Conservation (phyloP, 805 yeast genomes). For the Saccharomycopsis microspora region DNA sequence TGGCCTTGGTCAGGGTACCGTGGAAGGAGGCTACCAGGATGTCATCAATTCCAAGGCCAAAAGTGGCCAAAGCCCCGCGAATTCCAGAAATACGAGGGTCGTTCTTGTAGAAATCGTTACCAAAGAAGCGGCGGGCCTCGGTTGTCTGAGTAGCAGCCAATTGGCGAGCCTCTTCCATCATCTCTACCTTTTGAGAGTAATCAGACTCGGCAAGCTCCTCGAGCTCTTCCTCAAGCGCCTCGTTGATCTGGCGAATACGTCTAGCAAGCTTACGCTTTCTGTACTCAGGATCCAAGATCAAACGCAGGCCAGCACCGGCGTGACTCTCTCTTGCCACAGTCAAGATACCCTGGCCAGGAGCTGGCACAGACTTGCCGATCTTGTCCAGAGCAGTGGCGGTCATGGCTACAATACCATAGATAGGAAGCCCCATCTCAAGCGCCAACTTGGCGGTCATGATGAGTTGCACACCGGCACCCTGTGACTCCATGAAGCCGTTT, state of each 20-base stretch:
- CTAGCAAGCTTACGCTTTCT: slow-evolving; percentile 81
- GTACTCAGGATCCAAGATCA: slow-evolving; percentile 80
- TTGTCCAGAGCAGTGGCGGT: slow-evolving; percentile 96
- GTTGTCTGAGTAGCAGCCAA: slow-evolving; percentile 78
- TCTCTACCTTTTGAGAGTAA: slow-evolving; percentile 38
- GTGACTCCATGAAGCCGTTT: slow-evolving; percentile 98
- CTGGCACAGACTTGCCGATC: slow-evolving; percentile 98
- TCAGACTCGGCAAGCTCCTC: slow-evolving; percentile 37
- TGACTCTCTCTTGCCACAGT: slow-evolving; percentile 95
- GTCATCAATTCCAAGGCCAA: slow-evolving; percentile 88
- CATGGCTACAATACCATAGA: slow-evolving; percentile 88
- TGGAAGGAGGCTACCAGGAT: slow-evolving; percentile 97
- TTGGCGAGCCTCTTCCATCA: slow-evolving; percentile 71
- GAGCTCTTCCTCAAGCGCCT: slow-evolving; percentile 60
- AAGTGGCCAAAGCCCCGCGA: slow-evolving; percentile 93
- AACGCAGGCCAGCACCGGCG: slow-evolving; percentile 31
- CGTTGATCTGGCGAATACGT: slow-evolving; percentile 75
- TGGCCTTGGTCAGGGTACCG: slow-evolving; percentile 97
- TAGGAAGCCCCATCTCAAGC: slow-evolving; percentile 96
- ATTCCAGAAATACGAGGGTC: slow-evolving; percentile 95
- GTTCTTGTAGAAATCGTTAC: slow-evolving; percentile 83
- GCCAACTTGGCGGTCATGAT: slow-evolving; percentile 94
- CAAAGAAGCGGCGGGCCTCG: slow-evolving; percentile 89
- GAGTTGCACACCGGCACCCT: slow-evolving; percentile 97
- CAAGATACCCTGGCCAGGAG: slow-evolving; percentile 99